Evolutionary conservation across 164 flowering plant genomes (phyloP), one percentile per base, ranked within the genome.

Genomic region (Platanus orientalis): DNA sequence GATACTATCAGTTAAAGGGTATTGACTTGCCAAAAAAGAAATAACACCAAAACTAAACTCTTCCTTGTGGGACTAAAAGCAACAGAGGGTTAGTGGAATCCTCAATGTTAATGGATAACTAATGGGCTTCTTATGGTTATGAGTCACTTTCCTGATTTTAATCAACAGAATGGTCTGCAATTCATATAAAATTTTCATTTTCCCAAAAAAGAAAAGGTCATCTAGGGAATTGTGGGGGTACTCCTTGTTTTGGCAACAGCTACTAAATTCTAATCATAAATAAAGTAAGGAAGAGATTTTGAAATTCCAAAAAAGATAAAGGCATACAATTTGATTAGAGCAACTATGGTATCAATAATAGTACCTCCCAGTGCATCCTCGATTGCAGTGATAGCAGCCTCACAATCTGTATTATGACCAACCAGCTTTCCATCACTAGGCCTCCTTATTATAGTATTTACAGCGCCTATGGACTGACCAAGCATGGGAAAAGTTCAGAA

Each of bases 331-430:
- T 45, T 45, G 49, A 17, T 13, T 42, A 10, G 47, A 42, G 39
- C 0, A 34, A 34, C 39, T 34, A 16, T 42, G 14, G 19, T 42
- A 13, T 42, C 16, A 42, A 42, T 42, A 13, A 26, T 11, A 30
- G 53, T 73, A 84, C 89, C 84, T 75, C 67, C 73, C 42, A 83
- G 34, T 49, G 82, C 83, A 73, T 85, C 88, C 65, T 87, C 90
- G 53, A 85, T 85, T n/a, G 88, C 88, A 56, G 84, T 69, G 54
- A 85, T 81, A 20, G 89, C 63, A 63, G 81, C 95, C 62, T 78
- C 80, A 56, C 82, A 83, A 66, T 88, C 95, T 57, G 86, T 81
- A 65, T 88, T 86, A 63, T 85, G 86, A 53, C 95, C 91, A 42
- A 84, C 26, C 65, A 88, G 69, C 79, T 80, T 82, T 60, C 89